phyloP scores from a whole-genome alignment of 257 asterid genomes.

The Cruciata laevipes region DNA sequence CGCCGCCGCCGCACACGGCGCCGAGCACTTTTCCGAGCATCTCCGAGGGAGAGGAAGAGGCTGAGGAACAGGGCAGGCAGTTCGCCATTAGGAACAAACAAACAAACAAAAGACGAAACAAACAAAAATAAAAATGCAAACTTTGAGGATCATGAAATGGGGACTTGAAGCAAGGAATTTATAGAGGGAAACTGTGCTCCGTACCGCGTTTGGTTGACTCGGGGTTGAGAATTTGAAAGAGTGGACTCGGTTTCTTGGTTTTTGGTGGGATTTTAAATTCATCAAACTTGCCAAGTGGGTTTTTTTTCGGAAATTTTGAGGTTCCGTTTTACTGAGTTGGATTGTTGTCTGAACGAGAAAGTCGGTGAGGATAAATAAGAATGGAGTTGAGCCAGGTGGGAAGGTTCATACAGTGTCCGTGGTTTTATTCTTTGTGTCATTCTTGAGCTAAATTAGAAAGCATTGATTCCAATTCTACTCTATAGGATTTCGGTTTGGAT shows the following conservation, averaged over 20 bases:
- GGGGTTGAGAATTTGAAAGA: background rate
- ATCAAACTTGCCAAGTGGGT: background rate
- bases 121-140: background rate
- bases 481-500: no score
- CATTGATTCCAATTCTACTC: background rate
- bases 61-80: slow-evolving; percentile 7
- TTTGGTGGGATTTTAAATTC: background rate
- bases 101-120: background rate
- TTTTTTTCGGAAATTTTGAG: no score
- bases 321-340: background rate
- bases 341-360: background rate
- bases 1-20: slow-evolving; percentile 34
- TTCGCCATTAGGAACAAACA: background rate
- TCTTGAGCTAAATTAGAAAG: background rate
- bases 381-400: background rate
- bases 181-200: background rate
- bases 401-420: background rate
- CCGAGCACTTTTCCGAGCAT: slow-evolving; percentile 39
- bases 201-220: background rate
- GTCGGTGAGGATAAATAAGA: background rate
- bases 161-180: background rate
- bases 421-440: background rate
- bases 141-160: background rate
- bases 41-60: slow-evolving; percentile 15
- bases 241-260: background rate